Percentiles rank a stretch among this genome's conserved stretches.
Evolutionary conservation across 768 basidiomycete genomes (phyloP).

Genomic region (Macrolepiota dolichaula): DNA sequence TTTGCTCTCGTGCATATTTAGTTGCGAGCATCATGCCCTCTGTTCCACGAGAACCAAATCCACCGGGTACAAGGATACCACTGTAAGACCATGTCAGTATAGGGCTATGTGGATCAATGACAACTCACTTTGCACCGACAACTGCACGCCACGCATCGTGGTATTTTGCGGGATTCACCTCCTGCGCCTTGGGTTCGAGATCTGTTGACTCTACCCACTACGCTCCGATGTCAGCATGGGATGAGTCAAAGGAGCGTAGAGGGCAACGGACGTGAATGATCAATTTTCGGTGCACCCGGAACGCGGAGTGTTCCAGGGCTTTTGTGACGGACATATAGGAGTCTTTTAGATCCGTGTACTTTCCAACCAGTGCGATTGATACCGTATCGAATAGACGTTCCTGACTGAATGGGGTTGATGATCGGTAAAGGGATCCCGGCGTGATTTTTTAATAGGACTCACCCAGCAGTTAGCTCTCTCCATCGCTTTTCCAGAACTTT

Average conservation of each 20-base stretch:
- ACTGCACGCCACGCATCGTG: slow-evolving; percentile 95
- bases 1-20: slow-evolving; percentile 94
- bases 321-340: slow-evolving; percentile 99
- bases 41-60: slow-evolving; percentile 89
- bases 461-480: slow-evolving; percentile 84
- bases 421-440: neutral
- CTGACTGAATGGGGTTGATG: slow-evolving; percentile 51
- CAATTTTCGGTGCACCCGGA: slow-evolving; percentile 85
- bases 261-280: slow-evolving; percentile 60
- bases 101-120: neutral
- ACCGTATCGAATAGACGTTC: slow-evolving; percentile 90
- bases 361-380: slow-evolving; percentile 89
- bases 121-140: slow-evolving; percentile 78
- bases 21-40: slow-evolving; percentile 99
- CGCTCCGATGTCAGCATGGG: neutral
- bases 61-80: slow-evolving; percentile 96
- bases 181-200: slow-evolving; percentile 78
- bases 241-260: neutral
- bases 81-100: slow-evolving; percentile 34
- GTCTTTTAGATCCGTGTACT: slow-evolving; percentile 95
- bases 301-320: slow-evolving; percentile 94
- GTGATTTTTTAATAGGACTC: slow-evolving; percentile 19
- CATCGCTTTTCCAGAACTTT: slow-evolving; percentile 66
- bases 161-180: slow-evolving; percentile 79
- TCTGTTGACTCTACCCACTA: slow-evolving; percentile 98